Base-by-base conservation (phyloP, 1,139 yeast species). In the Geotrichum histeridarum region DNA sequence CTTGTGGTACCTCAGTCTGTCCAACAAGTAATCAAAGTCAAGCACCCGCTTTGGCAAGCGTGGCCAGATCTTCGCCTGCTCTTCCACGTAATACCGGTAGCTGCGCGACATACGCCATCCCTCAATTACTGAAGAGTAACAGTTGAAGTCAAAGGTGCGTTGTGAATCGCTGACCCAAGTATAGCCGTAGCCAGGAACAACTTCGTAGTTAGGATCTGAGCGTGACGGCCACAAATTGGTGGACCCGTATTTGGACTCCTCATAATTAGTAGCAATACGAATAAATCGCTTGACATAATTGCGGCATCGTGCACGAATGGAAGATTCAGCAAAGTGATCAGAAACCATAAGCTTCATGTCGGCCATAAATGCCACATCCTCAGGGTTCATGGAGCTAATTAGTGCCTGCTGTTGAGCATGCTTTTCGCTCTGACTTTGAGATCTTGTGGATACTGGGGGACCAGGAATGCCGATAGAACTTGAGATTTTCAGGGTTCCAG, bases 401-500 rank as follows among this genome's bases (percentile, higher is more conserved):
- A 58, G 46, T 5, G 42, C 44, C 17, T 55, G 51, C 14, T 52
- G 50, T 35, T 55, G 56, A 2, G 46, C 48, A 8, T 18, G 22
- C 32, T 42, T 46, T 11, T 36, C 46, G 12, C 42, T 8, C 1
- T 35, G 33, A 22, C 45, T 43, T 17, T 15, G 45, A 2, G 50
- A 50, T 38, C 35, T 57, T 43, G 51, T 31, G n/a, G 51, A 49
- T 15, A 53, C 39, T 9, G 50, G 52, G 4, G 57, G 57, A 5
- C 57, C 58, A 0, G 61, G 50, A 6, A 58, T 48, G 12, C 63
- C 64, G 30, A 66, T 62, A 2, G 63, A 65, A 4, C 64, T 61
- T 1, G 69, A 65, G 60, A 72, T 61, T 72, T 72, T 69, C 77
- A 81, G 65, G 70, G 78, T 51, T 68, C 64, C 60, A 30, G 67